These are phyloP conservation scores for Phytophthora cajani DNA, from an alignment of 352 stramenopile species.

Conservation along the genomic window DNA sequence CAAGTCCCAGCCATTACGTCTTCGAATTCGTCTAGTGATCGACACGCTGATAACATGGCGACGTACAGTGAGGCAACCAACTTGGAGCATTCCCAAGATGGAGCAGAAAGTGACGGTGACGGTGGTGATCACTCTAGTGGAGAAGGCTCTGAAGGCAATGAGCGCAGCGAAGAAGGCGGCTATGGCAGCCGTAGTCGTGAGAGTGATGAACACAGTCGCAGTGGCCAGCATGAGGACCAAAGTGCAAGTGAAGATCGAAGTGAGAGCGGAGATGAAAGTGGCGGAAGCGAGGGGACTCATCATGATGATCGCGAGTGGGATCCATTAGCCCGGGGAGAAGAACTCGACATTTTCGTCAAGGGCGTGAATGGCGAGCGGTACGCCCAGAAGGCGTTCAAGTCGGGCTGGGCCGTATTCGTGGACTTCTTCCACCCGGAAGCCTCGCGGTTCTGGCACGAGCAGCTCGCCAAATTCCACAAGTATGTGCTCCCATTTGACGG, in stretches of 20 bases:
- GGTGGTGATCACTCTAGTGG: neutral
- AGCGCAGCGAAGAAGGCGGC: neutral
- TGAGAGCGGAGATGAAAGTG: conserved; percentile 7
- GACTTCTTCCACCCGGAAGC: conserved; percentile 89
- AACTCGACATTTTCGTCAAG: conserved; percentile 81
- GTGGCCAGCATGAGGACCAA: neutral
- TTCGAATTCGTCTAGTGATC: conserved; percentile 19
- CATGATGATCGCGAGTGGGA: conserved; percentile 25
- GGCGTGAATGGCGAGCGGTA: conserved; percentile 65
- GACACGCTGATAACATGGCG: neutral
- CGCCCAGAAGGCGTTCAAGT: conserved; percentile 73
- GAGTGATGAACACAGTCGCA: neutral
- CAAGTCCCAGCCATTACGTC: conserved; percentile 69
- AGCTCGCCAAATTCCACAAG: conserved; percentile 67
- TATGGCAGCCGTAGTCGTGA: neutral
- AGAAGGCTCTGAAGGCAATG: neutral
- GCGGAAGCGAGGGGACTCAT: neutral
- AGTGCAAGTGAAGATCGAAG: conserved; percentile 1
- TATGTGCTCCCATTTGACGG: conserved; percentile 76
- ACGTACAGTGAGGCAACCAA: conserved; percentile 16
- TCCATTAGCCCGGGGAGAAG: conserved; percentile 45
- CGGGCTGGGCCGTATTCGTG: conserved; percentile 74
- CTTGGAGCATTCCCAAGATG: neutral
- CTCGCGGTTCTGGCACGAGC: conserved; percentile 69
- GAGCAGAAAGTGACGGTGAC: neutral